A percentile compares a stretch with the other conserved stretches of the same genome.
phyloP scores from a whole-genome alignment of 495 filamentous ascomycete genomes.

The Talaromyces thailandensis region DNA sequence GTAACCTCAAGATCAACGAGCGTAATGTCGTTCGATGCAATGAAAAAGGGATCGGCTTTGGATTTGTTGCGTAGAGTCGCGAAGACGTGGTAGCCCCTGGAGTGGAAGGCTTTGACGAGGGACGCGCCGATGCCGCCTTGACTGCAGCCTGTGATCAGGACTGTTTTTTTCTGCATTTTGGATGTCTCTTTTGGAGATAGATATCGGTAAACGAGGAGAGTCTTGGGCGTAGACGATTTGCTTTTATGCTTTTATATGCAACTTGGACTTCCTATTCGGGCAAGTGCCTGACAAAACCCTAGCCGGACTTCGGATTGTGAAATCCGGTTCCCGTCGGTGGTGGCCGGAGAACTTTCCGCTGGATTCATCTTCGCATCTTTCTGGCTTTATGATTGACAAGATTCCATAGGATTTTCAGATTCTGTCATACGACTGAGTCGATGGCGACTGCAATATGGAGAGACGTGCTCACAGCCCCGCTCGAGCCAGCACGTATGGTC shows the following conservation, averaged over 20 bases:
- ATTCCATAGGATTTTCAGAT: not conserved
- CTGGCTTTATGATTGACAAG: not conserved
- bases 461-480: not conserved
- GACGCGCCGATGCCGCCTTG: constrained; percentile 34
- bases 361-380: not conserved
- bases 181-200: not conserved
- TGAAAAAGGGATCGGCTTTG: constrained; percentile 19
- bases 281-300: not conserved
- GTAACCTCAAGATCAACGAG: constrained; percentile 27
- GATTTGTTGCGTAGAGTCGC: constrained; percentile 32
- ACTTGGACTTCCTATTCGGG: not conserved
- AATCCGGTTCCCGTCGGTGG: not conserved
- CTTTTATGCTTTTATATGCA: not conserved
- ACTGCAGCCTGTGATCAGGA: constrained; percentile 40
- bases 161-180: constrained; percentile 9
- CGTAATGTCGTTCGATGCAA: constrained; percentile 4
- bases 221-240: not conserved
- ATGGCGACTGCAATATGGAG: not conserved
- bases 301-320: not conserved
- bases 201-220: not conserved
- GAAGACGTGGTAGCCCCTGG: constrained; percentile 29
- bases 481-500: constrained; percentile 15
- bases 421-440: not conserved
- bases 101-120: constrained; percentile 27
- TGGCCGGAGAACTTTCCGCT: not conserved